Base-by-base conservation (phyloP, 225 moss, liverwort and hornwort species). In the Physcomitrellopsis africana region DNA sequence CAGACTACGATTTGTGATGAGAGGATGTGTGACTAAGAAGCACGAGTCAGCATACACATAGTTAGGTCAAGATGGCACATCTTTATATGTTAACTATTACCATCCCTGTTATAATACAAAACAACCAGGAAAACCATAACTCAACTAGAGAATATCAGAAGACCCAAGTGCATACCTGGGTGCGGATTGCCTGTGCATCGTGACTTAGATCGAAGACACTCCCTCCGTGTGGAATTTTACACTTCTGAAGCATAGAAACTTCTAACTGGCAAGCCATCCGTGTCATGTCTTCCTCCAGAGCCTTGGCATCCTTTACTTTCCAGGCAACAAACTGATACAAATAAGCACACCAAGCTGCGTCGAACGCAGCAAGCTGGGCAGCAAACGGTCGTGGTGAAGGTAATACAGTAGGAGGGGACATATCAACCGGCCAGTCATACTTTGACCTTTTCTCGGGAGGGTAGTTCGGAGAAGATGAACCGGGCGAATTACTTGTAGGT, bases 221-320 rank as follows among this genome's bases (percentile, higher is more conserved):
- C n/a, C 82, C 82, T 67, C 19, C 68, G 12, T 49, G 27, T 5
- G 78, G 82, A 47, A 85, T 73, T 72, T 46, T 81, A 58, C 87
- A 90, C 80, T 90, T 90, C 60, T 87, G 83, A 22, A 90, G 84
- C 90, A 90, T 90, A 1, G 90, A 90, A 44, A 85, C 68, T 77
- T 90, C 87, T 42, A 90, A 74, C 11, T 90, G 87, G 66, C 90
- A 90, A 23, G 90, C 90, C 90, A 90, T 90, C 68, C 87, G 78
- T 3, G 83, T 90, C 90, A 90, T 82, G 24, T 90, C 90, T 69
- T 83, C 87, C 77, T 90, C 90, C 57, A 90, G 67, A 18, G 83
- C 83, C 69, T 80, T 80, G 29, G 90, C 90, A 66, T 90, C 90
- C 72, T 87, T 90, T 14, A 87, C 87, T 77, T 90, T 90, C 90